Base-by-base conservation (phyloP, 805 yeast species). In the Zygosaccharomyces siamensis region DNA sequence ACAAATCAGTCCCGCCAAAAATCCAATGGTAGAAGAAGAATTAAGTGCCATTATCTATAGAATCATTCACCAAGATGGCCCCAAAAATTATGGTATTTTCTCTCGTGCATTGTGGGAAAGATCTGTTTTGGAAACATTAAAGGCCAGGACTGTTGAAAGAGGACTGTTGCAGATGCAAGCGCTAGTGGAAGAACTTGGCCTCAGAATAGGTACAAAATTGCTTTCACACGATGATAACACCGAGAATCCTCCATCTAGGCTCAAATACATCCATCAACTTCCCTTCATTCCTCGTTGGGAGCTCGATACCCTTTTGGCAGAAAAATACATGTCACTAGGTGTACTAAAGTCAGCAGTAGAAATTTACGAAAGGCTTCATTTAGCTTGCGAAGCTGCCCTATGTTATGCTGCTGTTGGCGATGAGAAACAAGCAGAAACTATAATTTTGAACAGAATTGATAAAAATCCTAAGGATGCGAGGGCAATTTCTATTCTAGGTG, bases 111-210 rank as follows among this genome's bases (percentile, higher is more conserved):
- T 93, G 39, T 93, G 97, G 97, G 86, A 84, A 60, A 79, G 98
- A 64, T 88, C 97, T 6, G 59, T 86, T 18, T 71, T 90, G 32
- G 99, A 93, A 64, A 79, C 96, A 0, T 75, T 76, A 43, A 83
- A 81, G 55, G 81, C 95, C 1, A 83, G 86, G 62, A 92, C 97
- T 1, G 84, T 92, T 21, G 98, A 93, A 69, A 78, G 99, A 64
- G 98, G 98, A 44, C 82, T 90, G 4, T 72, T 93, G 45, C 99
- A 93, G 68, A 83, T 93, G 84, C 92, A 90, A 47, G 83, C 95
- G 3, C 72, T 93, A 38, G 93, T 90, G 24, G 96, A 89, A 61
- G 97, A 90, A 64, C 72, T 89, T 23, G 95, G 92, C 2, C 75
- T 83, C 48, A 78, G 81, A 48, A 79, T 84, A 45, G 72, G 75